Percentiles rank a stretch among this genome's conserved stretches.
Conservation (phyloP, 2,329 filamentous ascomycete species). For the Fusarium nodosum region DNA sequence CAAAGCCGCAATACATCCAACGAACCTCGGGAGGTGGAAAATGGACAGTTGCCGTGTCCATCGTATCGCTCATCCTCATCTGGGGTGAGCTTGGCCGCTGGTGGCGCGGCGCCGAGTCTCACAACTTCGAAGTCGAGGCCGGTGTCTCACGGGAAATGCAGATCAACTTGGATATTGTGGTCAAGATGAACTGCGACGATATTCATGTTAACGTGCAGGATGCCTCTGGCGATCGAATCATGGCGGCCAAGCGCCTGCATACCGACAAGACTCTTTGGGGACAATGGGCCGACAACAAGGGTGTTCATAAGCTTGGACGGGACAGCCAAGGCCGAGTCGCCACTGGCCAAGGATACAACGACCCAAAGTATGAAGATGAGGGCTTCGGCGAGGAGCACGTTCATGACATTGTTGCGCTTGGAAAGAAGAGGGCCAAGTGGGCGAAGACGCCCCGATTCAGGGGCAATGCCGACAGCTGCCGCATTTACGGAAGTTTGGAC, state of each 20-base stretch:
- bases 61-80: conserved; percentile 81
- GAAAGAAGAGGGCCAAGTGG: conserved; percentile 73
- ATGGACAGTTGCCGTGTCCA: conserved; percentile 87
- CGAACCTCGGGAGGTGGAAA: conserved; percentile 89
- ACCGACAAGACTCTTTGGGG: conserved; percentile 84
- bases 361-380: conserved; percentile 66
- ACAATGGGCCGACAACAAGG: conserved; percentile 82
- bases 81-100: conserved; percentile 84
- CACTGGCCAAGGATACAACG: conserved; percentile 65
- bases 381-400: conserved; percentile 86
- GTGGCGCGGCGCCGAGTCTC: conserved; percentile 86
- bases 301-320: conserved; percentile 71
- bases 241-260: conserved; percentile 80
- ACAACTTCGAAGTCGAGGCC: conserved; percentile 95
- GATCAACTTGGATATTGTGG: conserved; percentile 94
- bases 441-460: conserved; percentile 80
- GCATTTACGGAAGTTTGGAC: conserved; percentile 89
- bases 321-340: conserved; percentile 68
- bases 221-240: conserved; percentile 89
- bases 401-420: conserved; percentile 86
- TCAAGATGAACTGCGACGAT: conserved; percentile 88
- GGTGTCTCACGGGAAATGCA: conserved; percentile 88
- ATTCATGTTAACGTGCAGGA: conserved; percentile 98
- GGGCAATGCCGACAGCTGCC: conserved; percentile 77
- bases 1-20: conserved; percentile 92